Base-by-base conservation (phyloP, 2,329 filamentous ascomycete genomes). In the Trichoderma sp. region DNA sequence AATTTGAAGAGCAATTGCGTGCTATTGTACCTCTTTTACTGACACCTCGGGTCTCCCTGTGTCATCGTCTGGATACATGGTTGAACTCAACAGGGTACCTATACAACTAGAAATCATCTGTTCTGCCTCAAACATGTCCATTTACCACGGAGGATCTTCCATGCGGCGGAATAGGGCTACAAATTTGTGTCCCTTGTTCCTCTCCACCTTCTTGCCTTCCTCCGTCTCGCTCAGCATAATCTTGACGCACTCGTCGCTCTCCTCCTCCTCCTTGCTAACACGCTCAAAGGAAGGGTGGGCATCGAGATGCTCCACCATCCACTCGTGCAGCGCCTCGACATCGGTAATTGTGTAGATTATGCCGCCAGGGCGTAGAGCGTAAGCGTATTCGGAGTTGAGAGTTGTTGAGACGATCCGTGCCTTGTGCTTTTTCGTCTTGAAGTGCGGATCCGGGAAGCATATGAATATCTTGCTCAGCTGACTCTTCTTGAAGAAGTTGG, bases 381-480 rank as follows among this genome's bases (percentile, higher is more conserved):
- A 98, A 0, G 95, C 95, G 74, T 99, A 99, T 78, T 99, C 95
- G 0, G 93, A 91, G 73, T 92, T 93, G 61, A 99, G 81, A 15
- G 92, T 93, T 50, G 90, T 85, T 24, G 91, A 95, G 3, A 99
- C 92, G 71, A 99, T 99, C 45, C 95, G 85, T 45, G 93, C 93
- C 79, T 99, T 99, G 81, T 98, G 95, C 78, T 99, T 99, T 68
- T 94, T 86, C 14, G 92, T 88, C 79, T 99, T 99, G 83, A 99
- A 99, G 78, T 99, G 95, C 66, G 95, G 95, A 74, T 99, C 95
- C 0, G 95, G 95, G 75, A 99, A 99, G 81, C 95, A 99, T 72
- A 99, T 91, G 77, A 99, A 99, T 74, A 98, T 91, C 75, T 96
- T 96, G 68, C 84, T 86, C 15, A 99, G 86, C 75, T 97, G 93